Evolutionary conservation across 306 rosid species (phyloP).

Genomic region (Vigna reflexopilosa): DNA sequence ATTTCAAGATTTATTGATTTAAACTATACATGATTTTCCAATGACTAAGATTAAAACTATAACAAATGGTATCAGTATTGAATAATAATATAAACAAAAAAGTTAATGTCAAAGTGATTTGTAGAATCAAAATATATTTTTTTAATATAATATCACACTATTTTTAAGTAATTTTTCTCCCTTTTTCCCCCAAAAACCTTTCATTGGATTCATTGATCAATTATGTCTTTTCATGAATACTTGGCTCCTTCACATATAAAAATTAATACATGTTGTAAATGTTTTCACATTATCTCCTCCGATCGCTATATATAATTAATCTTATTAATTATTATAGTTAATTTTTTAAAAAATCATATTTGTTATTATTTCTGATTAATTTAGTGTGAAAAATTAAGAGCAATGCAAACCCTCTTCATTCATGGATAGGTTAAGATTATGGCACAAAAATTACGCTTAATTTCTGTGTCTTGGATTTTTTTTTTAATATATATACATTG

Average conservation of each 20-base stretch:
- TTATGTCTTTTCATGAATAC: slow-evolving; percentile 34
- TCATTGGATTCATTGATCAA: slow-evolving; percentile 13
- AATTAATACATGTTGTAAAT: not conserved
- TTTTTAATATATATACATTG: too few relatives aligned
- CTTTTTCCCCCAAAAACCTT: not conserved
- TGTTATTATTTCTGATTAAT: too few relatives aligned
- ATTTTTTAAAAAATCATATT: too few relatives aligned
- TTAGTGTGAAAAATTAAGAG: too few relatives aligned
- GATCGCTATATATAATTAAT: too few relatives aligned
- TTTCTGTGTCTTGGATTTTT: too few relatives aligned
- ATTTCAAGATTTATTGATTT: too few relatives aligned
- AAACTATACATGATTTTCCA: too few relatives aligned
- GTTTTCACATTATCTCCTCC: too few relatives aligned
- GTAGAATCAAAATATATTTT: slow-evolving; percentile 5
- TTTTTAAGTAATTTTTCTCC: not conserved
- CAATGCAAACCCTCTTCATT: too few relatives aligned
- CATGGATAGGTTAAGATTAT: not conserved
- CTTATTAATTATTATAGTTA: too few relatives aligned
- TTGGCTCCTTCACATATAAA: not conserved
- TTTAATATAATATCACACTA: slow-evolving; percentile 1
- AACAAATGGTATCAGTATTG: not conserved
- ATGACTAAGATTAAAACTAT: not conserved
- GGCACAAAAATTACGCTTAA: not conserved
- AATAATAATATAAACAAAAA: slow-evolving; percentile 22
- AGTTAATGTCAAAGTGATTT: slow-evolving; percentile 26